phyloP scores from a whole-genome alignment of 108 stramenopile genomes.

The Nannochloropsis gaditana region DNA sequence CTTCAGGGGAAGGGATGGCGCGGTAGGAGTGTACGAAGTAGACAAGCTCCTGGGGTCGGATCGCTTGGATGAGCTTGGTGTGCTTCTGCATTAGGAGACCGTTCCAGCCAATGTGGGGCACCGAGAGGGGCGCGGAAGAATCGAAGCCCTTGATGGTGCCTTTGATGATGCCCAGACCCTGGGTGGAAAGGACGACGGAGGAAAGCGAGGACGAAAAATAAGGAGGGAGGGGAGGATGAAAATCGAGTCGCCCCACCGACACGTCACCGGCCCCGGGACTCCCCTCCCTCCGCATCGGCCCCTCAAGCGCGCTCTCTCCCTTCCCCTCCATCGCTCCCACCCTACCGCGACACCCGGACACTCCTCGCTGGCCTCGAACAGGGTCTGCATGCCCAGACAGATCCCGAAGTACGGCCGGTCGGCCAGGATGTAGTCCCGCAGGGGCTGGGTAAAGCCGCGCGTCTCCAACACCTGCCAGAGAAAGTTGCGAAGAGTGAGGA shows the following conservation, averaged over 20 bases:
- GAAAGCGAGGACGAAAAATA: background rate
- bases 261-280: background rate
- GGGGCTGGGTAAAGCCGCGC: constrained; percentile 70
- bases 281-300: background rate
- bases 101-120: constrained; percentile 99
- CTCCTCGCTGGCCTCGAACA: constrained; percentile 89
- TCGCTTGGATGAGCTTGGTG: constrained; percentile 61
- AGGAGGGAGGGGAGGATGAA: background rate
- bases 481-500: too few species aligned
- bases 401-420: constrained; percentile 91
- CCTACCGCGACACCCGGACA: constrained; percentile 41
- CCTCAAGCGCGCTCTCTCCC: background rate
- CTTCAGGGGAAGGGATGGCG: constrained; percentile 60
- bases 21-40: constrained; percentile 97
- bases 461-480: constrained; percentile 44
- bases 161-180: constrained; percentile 84
- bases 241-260: background rate
- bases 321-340: background rate
- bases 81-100: constrained; percentile 70
- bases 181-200: background rate
- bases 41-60: constrained; percentile 42
- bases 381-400: constrained; percentile 96
- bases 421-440: constrained; percentile 64
- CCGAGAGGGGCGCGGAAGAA: constrained; percentile 55
- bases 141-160: constrained; percentile 77